A percentile compares a stretch with the other conserved stretches of the same genome.
These are phyloP conservation scores for Nectriaceae sp. DNA, from an alignment of 2,329 filamentous ascomycete species.

Conservation along the genomic window DNA sequence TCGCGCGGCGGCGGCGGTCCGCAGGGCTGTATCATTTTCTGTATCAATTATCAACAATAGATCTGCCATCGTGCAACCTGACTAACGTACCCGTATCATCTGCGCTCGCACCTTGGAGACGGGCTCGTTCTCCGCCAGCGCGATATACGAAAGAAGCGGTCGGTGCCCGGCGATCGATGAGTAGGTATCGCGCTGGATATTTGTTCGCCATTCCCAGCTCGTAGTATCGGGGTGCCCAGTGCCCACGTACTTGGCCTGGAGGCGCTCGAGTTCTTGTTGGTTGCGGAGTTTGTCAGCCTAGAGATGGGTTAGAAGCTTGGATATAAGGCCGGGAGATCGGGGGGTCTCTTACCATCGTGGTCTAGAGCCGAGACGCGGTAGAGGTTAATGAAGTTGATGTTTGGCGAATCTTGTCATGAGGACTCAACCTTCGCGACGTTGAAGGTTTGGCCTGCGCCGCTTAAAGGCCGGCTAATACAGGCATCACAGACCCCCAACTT, in stretches of 20 bases:
- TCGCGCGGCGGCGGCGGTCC: conserved; percentile 60
- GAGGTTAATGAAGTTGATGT: background rate
- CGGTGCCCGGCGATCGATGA: conserved; percentile 88
- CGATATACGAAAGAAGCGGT: conserved; percentile 83
- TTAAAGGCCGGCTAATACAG: conserved; percentile 6
- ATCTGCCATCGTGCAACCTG: background rate
- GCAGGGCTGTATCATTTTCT: conserved; percentile 69
- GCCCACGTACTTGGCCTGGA: conserved; percentile 93
- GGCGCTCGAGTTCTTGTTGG: conserved; percentile 94
- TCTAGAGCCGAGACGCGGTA: background rate
- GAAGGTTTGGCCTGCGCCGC: conserved; percentile 1
- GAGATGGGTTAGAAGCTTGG: background rate
- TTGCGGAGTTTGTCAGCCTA: conserved; percentile 97
- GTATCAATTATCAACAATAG: conserved; percentile 1
- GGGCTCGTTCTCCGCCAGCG: conserved; percentile 84
- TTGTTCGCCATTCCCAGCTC: conserved; percentile 95
- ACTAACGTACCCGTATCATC: conserved; percentile 68
- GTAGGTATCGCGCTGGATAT: conserved; percentile 92
- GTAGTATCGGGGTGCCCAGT: conserved; percentile 96
- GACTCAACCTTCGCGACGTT: too few species aligned
- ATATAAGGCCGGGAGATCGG: background rate
- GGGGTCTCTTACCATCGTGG: conserved; percentile 26
- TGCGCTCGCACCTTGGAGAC: conserved; percentile 76
- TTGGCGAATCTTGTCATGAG: too few species aligned
- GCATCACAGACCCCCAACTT: too few species aligned